Percentiles rank a stretch among this genome's conserved stretches.
phyloP scores from a whole-genome alignment of 2,329 filamentous ascomycete genomes.

The Fusarium oligoseptatum region DNA sequence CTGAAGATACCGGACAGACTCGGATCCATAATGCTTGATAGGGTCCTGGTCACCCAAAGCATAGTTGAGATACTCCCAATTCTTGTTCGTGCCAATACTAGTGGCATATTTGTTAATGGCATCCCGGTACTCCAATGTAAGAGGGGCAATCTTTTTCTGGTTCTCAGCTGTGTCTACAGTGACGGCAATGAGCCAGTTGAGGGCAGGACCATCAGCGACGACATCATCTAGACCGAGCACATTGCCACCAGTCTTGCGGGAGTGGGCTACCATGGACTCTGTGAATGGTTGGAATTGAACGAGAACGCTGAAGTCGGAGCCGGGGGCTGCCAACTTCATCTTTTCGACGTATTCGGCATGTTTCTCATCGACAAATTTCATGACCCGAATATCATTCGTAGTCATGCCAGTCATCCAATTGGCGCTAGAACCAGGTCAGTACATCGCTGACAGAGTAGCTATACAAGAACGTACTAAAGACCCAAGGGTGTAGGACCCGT shows the following conservation, averaged over 20 bases:
- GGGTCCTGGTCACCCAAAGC: slow-evolving; percentile 56
- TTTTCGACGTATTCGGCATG: slow-evolving; percentile 45
- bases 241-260: slow-evolving; percentile 46
- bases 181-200: slow-evolving; percentile 55
- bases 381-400: slow-evolving; percentile 45
- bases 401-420: slow-evolving; percentile 53
- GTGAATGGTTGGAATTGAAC: slow-evolving; percentile 52
- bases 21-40: slow-evolving; percentile 53
- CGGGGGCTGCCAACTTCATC: slow-evolving; percentile 45
- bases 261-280: slow-evolving; percentile 44
- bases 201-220: slow-evolving; percentile 52
- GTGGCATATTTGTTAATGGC: slow-evolving; percentile 45
- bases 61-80: slow-evolving; percentile 61
- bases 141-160: slow-evolving; percentile 49
- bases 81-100: slow-evolving; percentile 46
- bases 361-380: slow-evolving; percentile 49
- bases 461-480: slow-evolving; percentile 34
- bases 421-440: slow-evolving; percentile 16
- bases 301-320: slow-evolving; percentile 44
- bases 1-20: slow-evolving; percentile 50
- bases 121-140: slow-evolving; percentile 44
- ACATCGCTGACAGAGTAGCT: accelerated
- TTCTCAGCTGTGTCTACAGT: slow-evolving; percentile 55
- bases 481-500: slow-evolving; percentile 50
- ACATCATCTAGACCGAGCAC: slow-evolving; percentile 50